Conservation (phyloP, 202 grass and related monocot species). For the Carex arenaria region DNA sequence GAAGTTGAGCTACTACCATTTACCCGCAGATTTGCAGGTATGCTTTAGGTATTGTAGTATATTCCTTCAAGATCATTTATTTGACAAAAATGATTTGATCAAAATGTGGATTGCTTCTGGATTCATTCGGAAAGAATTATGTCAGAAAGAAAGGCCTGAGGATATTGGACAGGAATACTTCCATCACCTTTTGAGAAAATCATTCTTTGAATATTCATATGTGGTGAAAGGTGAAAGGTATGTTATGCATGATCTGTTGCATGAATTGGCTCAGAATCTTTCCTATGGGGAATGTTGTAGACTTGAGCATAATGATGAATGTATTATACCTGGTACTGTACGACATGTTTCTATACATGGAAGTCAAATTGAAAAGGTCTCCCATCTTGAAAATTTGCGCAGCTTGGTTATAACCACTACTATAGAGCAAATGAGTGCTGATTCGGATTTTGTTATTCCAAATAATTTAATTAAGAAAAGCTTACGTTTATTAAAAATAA, state of each 20-base stretch:
- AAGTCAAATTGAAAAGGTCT: slow-evolving; percentile 10
- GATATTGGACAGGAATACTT: slow-evolving; percentile 33
- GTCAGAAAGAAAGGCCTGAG: neutral
- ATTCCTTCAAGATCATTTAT: slow-evolving; percentile 27
- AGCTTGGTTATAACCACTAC: slow-evolving; percentile 29
- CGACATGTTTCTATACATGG: slow-evolving; percentile 34
- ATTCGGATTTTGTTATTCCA: neutral
- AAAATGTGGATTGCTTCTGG: slow-evolving; percentile 41
- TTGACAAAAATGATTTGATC: slow-evolving; percentile 37
- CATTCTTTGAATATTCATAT: slow-evolving; percentile 32
- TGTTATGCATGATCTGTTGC: slow-evolving; percentile 38
- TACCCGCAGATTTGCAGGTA: neutral
- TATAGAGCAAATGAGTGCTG: neutral
- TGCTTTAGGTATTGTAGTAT: slow-evolving; percentile 39
- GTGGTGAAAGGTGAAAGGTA: neutral
- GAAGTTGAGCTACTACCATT: too few species aligned
- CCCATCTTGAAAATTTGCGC: slow-evolving; percentile 33
- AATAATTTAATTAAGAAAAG: slow-evolving; percentile 27
- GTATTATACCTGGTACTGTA: slow-evolving; percentile 15
- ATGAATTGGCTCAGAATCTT: slow-evolving; percentile 31
- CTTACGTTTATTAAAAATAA: slow-evolving; percentile 30
- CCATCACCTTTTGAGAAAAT: slow-evolving; percentile 24
- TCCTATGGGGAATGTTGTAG: slow-evolving; percentile 30
- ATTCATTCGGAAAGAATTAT: slow-evolving; percentile 18
- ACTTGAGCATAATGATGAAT: slow-evolving; percentile 5